Percentiles rank a stretch among this genome's conserved stretches.
phyloP scores from a whole-genome alignment of 495 filamentous ascomycete species.

The Hyaloscypha variabilis region DNA sequence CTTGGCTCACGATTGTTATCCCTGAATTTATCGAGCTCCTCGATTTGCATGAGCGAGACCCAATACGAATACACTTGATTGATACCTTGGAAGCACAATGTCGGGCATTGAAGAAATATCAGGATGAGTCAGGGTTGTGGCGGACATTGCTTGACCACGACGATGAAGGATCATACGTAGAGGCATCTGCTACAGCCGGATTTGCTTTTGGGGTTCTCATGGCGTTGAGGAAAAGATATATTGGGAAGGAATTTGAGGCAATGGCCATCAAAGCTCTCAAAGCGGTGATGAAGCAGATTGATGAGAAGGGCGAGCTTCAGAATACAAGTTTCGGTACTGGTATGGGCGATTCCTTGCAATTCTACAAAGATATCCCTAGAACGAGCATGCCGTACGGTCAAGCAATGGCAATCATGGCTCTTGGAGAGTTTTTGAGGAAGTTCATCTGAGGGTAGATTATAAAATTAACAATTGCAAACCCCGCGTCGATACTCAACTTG shows the following conservation, averaged over 20 bases:
- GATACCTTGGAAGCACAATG: slow-evolving; percentile 64
- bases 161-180: slow-evolving; percentile 61
- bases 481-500: too few relatives aligned
- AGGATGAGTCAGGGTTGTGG: slow-evolving; percentile 62
- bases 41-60: slow-evolving; percentile 55
- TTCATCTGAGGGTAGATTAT: slow-evolving; percentile 31
- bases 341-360: slow-evolving; percentile 65
- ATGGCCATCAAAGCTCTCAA: slow-evolving; percentile 60
- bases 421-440: slow-evolving; percentile 65
- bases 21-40: slow-evolving; percentile 71
- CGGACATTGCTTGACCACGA: slow-evolving; percentile 66
- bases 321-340: slow-evolving; percentile 73
- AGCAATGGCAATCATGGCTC: slow-evolving; percentile 73
- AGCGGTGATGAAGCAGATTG: slow-evolving; percentile 61
- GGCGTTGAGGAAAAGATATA: slow-evolving; percentile 64
- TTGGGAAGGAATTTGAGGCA: slow-evolving; percentile 41
- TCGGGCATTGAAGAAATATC: slow-evolving; percentile 55
- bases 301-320: slow-evolving; percentile 61
- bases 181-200: slow-evolving; percentile 71
- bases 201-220: slow-evolving; percentile 76
- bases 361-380: slow-evolving; percentile 66
- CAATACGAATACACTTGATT: slow-evolving; percentile 59
- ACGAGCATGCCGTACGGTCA: slow-evolving; percentile 80
- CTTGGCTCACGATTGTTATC: slow-evolving; percentile 72
- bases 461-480: neutral